Conservation (phyloP, 1,284 basidiomycete genomes). For the Takashimella tepidaria region DNA sequence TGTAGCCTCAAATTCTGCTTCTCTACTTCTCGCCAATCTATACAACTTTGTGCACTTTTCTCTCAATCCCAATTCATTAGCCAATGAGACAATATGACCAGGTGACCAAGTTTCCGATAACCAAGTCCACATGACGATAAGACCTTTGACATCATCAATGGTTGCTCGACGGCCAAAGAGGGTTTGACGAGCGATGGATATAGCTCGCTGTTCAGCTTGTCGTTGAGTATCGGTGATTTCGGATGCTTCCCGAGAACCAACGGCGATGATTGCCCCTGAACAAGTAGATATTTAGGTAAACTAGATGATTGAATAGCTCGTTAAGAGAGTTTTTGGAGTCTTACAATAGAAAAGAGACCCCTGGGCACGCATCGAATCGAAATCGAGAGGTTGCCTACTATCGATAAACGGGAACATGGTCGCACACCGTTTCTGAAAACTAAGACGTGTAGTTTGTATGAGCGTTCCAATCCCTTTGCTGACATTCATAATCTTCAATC, state of each 20-base stretch:
- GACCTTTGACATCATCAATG: slow-evolving; percentile 4
- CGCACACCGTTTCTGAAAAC: slow-evolving; percentile 2
- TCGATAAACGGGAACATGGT: slow-evolving; percentile 4
- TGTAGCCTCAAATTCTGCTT: not conserved
- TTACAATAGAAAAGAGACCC: slow-evolving; percentile 6
- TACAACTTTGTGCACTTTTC: slow-evolving; percentile 1
- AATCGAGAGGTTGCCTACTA: not conserved
- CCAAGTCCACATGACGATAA: slow-evolving; percentile 9
- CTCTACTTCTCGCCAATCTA: slow-evolving; percentile 1
- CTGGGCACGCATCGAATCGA: not conserved
- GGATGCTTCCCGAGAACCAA: slow-evolving; percentile 6
- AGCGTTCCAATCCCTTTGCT: no score
- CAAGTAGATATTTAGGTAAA: not conserved
- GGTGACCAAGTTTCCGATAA: slow-evolving; percentile 3
- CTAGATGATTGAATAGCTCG: not conserved
- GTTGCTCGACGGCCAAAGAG: slow-evolving; percentile 7
- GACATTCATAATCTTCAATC: no score
- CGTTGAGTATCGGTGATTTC: slow-evolving; percentile 2
- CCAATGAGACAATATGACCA: slow-evolving; percentile 5
- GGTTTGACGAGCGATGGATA: slow-evolving; percentile 1
- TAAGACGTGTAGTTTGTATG: no score
- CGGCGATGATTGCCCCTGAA: slow-evolving; percentile 7
- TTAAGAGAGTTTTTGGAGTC: not conserved
- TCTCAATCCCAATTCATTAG: slow-evolving; percentile 6
- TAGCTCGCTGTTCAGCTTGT: not conserved